Percentiles rank a stretch among this genome's conserved stretches.
Conservation (phyloP, 2,329 filamentous ascomycete species). For the Colletotrichum cordylinicola region DNA sequence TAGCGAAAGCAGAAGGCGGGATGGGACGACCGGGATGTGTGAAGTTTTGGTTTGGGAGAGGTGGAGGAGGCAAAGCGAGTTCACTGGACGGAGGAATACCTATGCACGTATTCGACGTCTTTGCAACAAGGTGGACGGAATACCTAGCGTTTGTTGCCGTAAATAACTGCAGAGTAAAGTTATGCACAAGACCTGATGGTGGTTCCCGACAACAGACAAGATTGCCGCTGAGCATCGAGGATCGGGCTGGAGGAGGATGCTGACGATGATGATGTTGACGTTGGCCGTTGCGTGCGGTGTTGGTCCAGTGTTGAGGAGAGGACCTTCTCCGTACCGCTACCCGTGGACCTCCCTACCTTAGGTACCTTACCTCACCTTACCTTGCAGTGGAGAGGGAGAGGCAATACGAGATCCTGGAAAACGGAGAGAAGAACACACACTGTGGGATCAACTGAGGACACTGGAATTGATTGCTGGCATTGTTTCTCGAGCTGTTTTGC, state of each 20-base stretch:
- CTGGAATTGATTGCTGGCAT: background rate
- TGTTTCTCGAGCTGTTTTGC: background rate
- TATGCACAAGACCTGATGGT: background rate
- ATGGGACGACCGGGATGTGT: background rate
- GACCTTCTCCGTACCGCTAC: background rate
- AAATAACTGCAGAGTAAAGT: background rate
- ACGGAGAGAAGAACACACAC: background rate
- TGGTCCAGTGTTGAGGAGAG: background rate
- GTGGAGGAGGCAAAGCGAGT: background rate
- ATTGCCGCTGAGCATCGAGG: background rate
- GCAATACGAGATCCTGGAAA: background rate
- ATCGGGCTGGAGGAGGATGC: background rate
- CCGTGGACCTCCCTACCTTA: background rate
- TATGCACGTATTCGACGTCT: background rate
- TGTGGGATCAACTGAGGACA: background rate
- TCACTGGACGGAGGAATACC: background rate
- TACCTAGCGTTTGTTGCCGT: background rate
- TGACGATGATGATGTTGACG: background rate
- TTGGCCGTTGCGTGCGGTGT: background rate
- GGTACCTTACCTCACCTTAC: background rate
- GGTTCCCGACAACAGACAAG: background rate
- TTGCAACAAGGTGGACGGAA: background rate
- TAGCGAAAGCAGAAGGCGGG: background rate
- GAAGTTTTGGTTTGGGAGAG: background rate
- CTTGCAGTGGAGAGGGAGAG: background rate